Percentiles rank a stretch among this genome's conserved stretches.
Evolutionary conservation across 2,329 filamentous ascomycete genomes (phyloP).

Genomic region (Aureobasidium vineae): DNA sequence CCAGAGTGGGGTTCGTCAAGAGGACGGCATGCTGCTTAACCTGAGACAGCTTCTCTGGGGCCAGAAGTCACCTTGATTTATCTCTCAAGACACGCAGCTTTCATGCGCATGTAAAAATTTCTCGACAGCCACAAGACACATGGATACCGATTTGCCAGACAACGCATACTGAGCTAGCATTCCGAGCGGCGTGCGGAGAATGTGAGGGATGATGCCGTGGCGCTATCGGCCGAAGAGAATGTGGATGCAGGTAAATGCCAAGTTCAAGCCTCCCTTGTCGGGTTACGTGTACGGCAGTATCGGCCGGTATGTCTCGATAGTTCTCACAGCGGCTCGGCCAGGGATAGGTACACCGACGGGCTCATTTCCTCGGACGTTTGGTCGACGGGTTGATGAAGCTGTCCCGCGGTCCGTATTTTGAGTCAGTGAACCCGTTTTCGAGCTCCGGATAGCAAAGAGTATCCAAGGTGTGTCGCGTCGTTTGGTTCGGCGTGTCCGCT

Average conservation of each 20-base stretch:
- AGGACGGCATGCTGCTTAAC: conserved; percentile 5
- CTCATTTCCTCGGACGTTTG: conserved; percentile 6
- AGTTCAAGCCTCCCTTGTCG: conserved; percentile 7
- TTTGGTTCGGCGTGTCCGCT: conserved; percentile 8
- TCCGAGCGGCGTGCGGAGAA: conserved; percentile 16
- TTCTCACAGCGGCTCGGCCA: not conserved
- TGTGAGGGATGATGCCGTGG: conserved; percentile 17
- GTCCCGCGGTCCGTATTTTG: not conserved
- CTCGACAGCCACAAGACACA: not conserved
- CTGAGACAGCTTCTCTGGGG: not conserved
- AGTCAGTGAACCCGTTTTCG: not conserved
- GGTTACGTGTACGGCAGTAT: conserved; percentile 4
- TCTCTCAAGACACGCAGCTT: not conserved
- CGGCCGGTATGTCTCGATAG: not conserved
- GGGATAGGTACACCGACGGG: not conserved
- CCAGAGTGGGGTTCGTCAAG: not conserved
- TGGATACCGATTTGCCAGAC: not conserved
- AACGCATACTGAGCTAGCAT: conserved; percentile 3
- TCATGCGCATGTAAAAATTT: not conserved
- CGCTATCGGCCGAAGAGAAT: not conserved
- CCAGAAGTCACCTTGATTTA: not conserved
- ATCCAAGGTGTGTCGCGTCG: not conserved
- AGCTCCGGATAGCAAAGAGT: not conserved
- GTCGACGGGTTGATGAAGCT: not conserved
- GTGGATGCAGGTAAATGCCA: conserved; percentile 12